Conservation (phyloP, 2,329 filamentous ascomycete genomes). For the Rhynchosporium graminicola region DNA sequence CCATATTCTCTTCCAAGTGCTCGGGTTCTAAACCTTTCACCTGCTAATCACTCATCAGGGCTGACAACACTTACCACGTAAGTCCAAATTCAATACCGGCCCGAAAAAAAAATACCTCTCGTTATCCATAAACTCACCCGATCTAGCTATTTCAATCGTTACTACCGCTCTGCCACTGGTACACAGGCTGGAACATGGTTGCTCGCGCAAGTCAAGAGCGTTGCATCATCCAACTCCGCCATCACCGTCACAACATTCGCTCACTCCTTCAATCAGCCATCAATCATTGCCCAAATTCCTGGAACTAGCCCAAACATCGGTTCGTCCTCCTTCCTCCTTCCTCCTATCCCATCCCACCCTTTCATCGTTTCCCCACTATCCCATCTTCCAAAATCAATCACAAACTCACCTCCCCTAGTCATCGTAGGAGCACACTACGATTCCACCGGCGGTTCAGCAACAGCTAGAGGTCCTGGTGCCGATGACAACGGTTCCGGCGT, state of each 20-base stretch:
- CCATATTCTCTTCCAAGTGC: too few species aligned
- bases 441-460: background rate
- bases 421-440: constrained; percentile 17
- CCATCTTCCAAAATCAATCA: background rate
- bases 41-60: background rate
- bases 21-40: too few species aligned
- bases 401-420: background rate
- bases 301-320: constrained; percentile 21
- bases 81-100: background rate
- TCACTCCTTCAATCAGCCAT: constrained; percentile 20
- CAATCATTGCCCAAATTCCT: constrained; percentile 24
- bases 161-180: constrained; percentile 22
- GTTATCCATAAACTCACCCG: background rate
- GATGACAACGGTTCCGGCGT: constrained; percentile 92
- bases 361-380: background rate
- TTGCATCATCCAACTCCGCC: constrained; percentile 19
- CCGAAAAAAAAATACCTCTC: background rate
- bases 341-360: background rate
- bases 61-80: constrained; percentile 22
- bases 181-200: constrained; percentile 20
- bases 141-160: constrained; percentile 16
- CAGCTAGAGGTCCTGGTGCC: constrained; percentile 68
- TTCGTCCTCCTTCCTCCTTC: background rate
- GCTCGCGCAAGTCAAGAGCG: constrained; percentile 15
- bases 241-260: constrained; percentile 21